Percentiles rank a stretch among this genome's conserved stretches.
phyloP scores from a whole-genome alignment of 1,284 basidiomycete species.

The Cryptococcus amylolentus region DNA sequence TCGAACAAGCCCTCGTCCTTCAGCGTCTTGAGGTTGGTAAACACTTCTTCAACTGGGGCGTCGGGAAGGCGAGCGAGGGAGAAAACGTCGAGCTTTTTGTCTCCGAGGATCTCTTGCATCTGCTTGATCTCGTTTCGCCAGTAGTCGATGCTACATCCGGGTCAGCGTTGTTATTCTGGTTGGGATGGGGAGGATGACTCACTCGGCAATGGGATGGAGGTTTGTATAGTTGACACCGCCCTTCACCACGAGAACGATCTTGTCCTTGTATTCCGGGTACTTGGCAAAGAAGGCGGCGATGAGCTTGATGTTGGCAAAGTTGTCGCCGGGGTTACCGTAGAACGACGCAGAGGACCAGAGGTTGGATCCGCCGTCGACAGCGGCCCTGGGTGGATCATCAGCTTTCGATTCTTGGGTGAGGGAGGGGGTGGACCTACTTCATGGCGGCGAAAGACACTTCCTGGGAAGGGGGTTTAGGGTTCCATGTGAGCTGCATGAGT shows the following conservation, averaged over 20 bases:
- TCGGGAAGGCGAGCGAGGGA: slow-evolving; percentile 16
- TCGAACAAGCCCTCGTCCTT: slow-evolving; percentile 31
- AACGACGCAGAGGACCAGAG: slow-evolving; percentile 48
- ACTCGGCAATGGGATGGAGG: background rate
- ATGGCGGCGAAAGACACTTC: slow-evolving; percentile 61
- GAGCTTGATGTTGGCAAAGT: slow-evolving; percentile 40
- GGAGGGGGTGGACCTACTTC: slow-evolving; percentile 44
- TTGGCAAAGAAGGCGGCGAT: slow-evolving; percentile 42
- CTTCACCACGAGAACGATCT: slow-evolving; percentile 55
- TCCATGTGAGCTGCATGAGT: slow-evolving; percentile 59
- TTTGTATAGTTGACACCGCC: slow-evolving; percentile 45
- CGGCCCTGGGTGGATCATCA: slow-evolving; percentile 30
- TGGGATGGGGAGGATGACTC: background rate
- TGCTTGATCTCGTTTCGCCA: slow-evolving; percentile 50
- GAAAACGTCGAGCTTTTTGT: slow-evolving; percentile 55
- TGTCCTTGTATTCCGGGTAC: slow-evolving; percentile 58
- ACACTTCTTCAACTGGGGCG: slow-evolving; percentile 14
- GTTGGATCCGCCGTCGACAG: slow-evolving; percentile 57
- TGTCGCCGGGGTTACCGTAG: slow-evolving; percentile 36
- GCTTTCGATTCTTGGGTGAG: background rate
- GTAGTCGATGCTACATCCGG: slow-evolving; percentile 39
- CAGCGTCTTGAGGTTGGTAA: slow-evolving; percentile 19
- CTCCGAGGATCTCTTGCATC: slow-evolving; percentile 49
- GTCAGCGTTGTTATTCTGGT: background rate
- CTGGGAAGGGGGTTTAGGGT: slow-evolving; percentile 53